Evolutionary conservation across 192 early-diverging fungal genomes (phyloP), one percentile per base, ranked within the genome.

Genomic region (Backusella sp.): DNA sequence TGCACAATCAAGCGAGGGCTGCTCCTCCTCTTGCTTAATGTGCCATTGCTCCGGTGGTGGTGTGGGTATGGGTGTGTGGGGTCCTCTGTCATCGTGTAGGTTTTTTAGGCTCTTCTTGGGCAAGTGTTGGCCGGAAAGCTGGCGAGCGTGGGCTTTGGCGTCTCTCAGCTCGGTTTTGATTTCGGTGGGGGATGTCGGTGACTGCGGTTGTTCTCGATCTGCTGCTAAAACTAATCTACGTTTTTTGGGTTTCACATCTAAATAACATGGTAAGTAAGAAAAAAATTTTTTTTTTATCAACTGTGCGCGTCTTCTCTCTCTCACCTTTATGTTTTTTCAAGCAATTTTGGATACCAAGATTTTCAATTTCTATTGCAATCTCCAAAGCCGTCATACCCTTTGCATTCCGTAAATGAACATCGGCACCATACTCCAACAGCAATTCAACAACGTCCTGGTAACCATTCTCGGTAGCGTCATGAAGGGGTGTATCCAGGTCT

Each of bases 401-500:
- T 19, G 87, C 84, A 72, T 91, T 91, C 1, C 87, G 84, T 21
- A 86, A 81, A 70, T 83, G 77, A 28, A 82, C 81, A 71, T 88
- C 78, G 12, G 87, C 86, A 59, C 84, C 85, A 77, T 85, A 77
- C 30, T 80, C 75, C 52, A 90, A 70, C 21, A 90, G 74, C 9
- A 86, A 36, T 7, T 79, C 70, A 12, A 84, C 85, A 6, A 90
- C 82, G 7, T 83, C 75, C 3, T 77, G 68, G 52, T 87, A 83
- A 1, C 84, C 86, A 59, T 90, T 87, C 69, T 88, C 86, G 12
- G 80, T 80, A 15, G 92, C 90, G 37, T 93, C 92, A 68, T 93
- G 92, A 23, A 93, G 77, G 11, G 92, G 88, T 21, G 92, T 92
- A 68, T 89, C 81, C n/a, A 85, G 86, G 44, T 88, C 89, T 62